Percentiles rank a stretch among this genome's conserved stretches.
Evolutionary conservation across 176 grass and related monocot genomes (phyloP).

Genomic region (Metroxylon sagu): DNA sequence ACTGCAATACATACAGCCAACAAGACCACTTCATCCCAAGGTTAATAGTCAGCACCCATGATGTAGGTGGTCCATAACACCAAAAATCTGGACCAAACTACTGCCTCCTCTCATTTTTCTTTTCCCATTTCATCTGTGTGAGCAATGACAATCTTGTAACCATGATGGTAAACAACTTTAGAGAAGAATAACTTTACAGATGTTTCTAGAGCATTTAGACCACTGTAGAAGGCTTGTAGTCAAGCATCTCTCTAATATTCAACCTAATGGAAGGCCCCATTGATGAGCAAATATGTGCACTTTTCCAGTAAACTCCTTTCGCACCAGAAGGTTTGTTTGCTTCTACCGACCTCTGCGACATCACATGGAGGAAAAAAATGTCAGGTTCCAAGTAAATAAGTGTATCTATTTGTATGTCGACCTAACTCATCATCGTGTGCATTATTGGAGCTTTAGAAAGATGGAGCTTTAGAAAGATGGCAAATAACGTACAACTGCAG

Average conservation of each 20-base stretch:
- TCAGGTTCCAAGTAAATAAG: background rate
- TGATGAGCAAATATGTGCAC: constrained; percentile 73
- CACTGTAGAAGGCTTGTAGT: constrained; percentile 23
- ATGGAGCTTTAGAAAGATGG: background rate
- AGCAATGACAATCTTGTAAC: too few species aligned
- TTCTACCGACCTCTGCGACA: constrained; percentile 65
- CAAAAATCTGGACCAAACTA: too few species aligned
- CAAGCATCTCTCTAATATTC: constrained; percentile 90
- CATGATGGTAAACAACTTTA: too few species aligned
- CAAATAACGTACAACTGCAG: constrained; percentile 68
- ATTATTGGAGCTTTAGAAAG: constrained; percentile 1
- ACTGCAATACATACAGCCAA: too few species aligned
- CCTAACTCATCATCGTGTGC: constrained; percentile 4
- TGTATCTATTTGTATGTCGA: background rate
- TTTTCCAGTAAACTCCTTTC: constrained; percentile 97
- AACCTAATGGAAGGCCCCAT: constrained; percentile 94
- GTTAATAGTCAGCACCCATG: too few species aligned
- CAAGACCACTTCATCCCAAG: too few species aligned
- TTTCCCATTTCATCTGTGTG: too few species aligned
- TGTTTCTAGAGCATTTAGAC: too few species aligned
- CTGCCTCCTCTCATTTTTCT: too few species aligned
- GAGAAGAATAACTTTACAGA: too few species aligned
- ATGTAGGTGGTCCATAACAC: too few species aligned
- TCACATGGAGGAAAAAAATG: constrained; percentile 3
- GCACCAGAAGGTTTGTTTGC: constrained; percentile 93